Percentiles rank a stretch among this genome's conserved stretches.
Evolutionary conservation across 768 basidiomycete genomes (phyloP).

Genomic region (Gloeophyllum trabeum): DNA sequence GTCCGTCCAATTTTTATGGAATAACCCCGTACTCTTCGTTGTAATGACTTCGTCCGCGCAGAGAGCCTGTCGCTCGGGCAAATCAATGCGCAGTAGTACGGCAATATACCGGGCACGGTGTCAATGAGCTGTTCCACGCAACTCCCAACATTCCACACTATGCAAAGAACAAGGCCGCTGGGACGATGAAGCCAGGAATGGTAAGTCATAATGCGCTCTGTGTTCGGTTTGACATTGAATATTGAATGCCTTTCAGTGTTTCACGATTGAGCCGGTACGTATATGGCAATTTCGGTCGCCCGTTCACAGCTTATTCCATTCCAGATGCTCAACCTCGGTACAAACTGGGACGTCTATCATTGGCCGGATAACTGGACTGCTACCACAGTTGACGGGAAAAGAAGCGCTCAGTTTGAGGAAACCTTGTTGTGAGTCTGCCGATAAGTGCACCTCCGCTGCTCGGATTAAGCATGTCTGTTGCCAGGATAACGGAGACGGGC

Average conservation of each 20-base stretch:
- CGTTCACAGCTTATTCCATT: constrained; percentile 9
- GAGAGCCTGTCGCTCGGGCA: constrained; percentile 77
- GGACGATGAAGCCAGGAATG: constrained; percentile 91
- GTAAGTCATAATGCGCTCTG: constrained; percentile 28
- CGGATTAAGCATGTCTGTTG: not conserved
- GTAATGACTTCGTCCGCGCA: constrained; percentile 16
- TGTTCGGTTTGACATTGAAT: constrained; percentile 20
- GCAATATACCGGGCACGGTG: constrained; percentile 86
- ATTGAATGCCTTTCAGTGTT: constrained; percentile 29
- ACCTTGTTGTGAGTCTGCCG: constrained; percentile 68
- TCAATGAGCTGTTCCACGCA: constrained; percentile 78
- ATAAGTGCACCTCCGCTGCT: not conserved
- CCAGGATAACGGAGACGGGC: constrained; percentile 84
- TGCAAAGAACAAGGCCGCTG: constrained; percentile 87
- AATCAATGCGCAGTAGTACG: constrained; percentile 87
- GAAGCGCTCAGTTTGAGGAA: constrained; percentile 96
- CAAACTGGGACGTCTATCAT: constrained; percentile 64
- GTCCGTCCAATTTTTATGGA: constrained; percentile 31
- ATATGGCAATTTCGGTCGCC: constrained; percentile 3
- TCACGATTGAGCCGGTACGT: constrained; percentile 73
- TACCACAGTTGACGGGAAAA: constrained; percentile 81
- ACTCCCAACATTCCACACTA: constrained; percentile 90
- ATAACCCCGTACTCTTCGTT: not conserved
- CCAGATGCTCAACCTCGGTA: constrained; percentile 89
- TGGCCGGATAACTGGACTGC: constrained; percentile 98